Base-by-base conservation (phyloP, 345 rosid species). In the Linum trigynum region DNA sequence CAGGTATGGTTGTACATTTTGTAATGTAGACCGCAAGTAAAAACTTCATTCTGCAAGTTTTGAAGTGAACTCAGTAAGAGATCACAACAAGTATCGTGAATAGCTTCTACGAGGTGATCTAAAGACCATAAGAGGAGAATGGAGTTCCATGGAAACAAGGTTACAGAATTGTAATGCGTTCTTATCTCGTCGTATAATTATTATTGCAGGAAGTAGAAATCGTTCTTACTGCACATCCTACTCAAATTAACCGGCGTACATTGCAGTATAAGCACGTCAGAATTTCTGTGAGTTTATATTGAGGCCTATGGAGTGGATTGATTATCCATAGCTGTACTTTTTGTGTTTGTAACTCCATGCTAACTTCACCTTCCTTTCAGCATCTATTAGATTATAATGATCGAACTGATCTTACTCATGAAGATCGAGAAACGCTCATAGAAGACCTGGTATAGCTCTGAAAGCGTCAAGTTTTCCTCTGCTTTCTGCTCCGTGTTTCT, bases 151-250 rank as follows among this genome's bases (percentile, higher is more conserved):
- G 58, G 59, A 51, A 57, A 57, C 15, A 48, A 4, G 55, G 58
- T 39, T 63, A 14, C 35, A 32, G 53, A 2, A 23, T 23, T 23
- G 32, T 1, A 23, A 23, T 23, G 5, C 38, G 63, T 15, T 67
- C 48, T 58, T 43, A 61, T 43, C 59, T 61, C 58, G 36, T 51
- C 64, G 8, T 63, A 62, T 60, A 72, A 61, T 69, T 69, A 61
- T 70, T 56, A 16, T 43, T 73, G 75, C 85, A 92, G 91, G 98
- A 84, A 76, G 91, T 92, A 40, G 98, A 92, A 80, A 90, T 92
- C 69, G 98, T 92, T 76, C 97, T 92, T 57, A 92, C 97, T 62
- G 98, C 98, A 57, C 98, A 92, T 76, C 98, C 98, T 57, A 92
- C 98, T 74, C 98, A 92, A 81, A 92, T 92, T 67, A 86, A 86